Evolutionary conservation across 2,329 filamentous ascomycete species (phyloP), one percentile per base, ranked within the genome.

Genomic region (Talaromyces sp.): DNA sequence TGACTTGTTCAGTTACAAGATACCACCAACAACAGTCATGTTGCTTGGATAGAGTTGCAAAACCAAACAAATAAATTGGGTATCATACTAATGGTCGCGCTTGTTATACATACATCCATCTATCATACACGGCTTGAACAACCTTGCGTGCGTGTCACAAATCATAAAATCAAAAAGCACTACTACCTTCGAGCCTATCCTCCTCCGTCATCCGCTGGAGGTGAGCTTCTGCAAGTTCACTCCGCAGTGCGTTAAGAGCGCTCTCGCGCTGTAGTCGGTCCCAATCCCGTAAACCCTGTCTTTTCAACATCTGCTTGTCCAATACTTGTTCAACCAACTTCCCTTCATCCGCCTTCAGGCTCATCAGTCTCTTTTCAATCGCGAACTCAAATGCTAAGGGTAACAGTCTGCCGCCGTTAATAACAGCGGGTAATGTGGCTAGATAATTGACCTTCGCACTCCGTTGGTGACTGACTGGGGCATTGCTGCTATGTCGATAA

Each of bases 161-260:
- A 25, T 39, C n/a, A 8, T 35, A 43, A 11, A 41, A 22, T 22
- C 61, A 81, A 66, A 82, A 83, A 41, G 76, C 73, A 27, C n/a
- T 37, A 54, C 76, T 73, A n/a, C 74, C 74, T 59, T 77, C 72
- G 50, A 77, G 74, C 61, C 77, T 77, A 64, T 82, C 80, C 11
- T 75, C 74, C 66, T 81, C 80, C 15, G 79, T 76, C 72, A 83
- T 79, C 15, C 78, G 72, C 61, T 82, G 79, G 67, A 83, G 68
- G 71, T 82, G 79, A 1, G 78, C 74, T 67, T 83, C 82, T 3
- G 82, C 81, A 61, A 83, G 70, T 63, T 83, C 81, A 67, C 80
- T 82, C 68, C 78, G 82, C 52, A 82, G 68, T 2, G 77, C 76
- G 47, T 79, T 80, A 22, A 81, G 79, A 33, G 79, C 77, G 64